Evolutionary conservation across 345 rosid genomes (phyloP).

Genomic region (Eutrema yunnanense): DNA sequence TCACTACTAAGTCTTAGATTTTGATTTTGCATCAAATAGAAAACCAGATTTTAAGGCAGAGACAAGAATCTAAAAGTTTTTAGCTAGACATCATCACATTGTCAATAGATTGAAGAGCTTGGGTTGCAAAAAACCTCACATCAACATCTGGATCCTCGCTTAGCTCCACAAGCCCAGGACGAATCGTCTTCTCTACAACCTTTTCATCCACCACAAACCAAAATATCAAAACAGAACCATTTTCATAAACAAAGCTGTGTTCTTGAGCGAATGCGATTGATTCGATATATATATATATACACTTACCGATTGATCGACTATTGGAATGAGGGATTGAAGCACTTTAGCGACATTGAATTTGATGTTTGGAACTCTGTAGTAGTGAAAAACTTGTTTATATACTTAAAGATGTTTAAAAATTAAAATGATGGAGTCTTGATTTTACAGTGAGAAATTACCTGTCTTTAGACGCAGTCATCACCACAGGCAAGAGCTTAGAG

Average conservation of each 20-base stretch:
- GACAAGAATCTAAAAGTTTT: not conserved
- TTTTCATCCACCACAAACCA: conserved; percentile 4
- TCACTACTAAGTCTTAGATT: conserved; percentile 8
- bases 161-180: conserved; percentile 83
- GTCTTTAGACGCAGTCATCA: conserved; percentile 74
- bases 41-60: not conserved
- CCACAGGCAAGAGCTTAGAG: conserved; percentile 69
- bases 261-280: not conserved
- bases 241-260: too few species aligned
- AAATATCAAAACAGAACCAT: not conserved
- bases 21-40: conserved; percentile 8
- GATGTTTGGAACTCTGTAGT: conserved; percentile 86
- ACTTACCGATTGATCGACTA: conserved; percentile 80
- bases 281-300: not conserved
- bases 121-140: conserved; percentile 79
- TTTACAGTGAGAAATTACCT: conserved; percentile 38
- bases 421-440: not conserved
- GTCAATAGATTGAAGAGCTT: conserved; percentile 81
- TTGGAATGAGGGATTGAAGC: conserved; percentile 82
- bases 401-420: not conserved
- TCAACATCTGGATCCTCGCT: conserved; percentile 95
- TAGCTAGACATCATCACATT: conserved; percentile 78
- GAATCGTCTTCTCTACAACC: conserved; percentile 80
- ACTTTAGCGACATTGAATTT: conserved; percentile 96
- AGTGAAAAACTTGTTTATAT: not conserved